These are phyloP conservation scores for Colletotrichum costaricense DNA, from an alignment of 2,329 filamentous ascomycete species.

Conservation along the genomic window DNA sequence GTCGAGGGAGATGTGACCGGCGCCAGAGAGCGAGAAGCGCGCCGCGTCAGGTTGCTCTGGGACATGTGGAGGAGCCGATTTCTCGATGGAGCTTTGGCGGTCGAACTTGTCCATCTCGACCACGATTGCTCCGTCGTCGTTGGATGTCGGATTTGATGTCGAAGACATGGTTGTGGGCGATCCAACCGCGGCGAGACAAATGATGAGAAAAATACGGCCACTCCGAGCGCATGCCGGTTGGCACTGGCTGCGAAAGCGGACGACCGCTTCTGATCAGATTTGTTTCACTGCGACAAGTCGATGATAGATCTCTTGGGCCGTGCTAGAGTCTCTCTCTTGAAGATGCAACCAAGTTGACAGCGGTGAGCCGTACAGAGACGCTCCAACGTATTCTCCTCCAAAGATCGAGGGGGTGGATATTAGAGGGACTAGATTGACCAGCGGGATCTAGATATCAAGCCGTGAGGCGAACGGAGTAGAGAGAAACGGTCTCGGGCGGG, in stretches of 20 bases:
- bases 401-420: background rate
- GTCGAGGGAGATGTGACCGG: conserved; percentile 54
- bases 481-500: background rate
- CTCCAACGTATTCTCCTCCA: background rate
- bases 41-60: conserved; percentile 32
- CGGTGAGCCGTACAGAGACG: background rate
- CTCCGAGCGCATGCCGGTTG: background rate
- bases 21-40: conserved; percentile 46
- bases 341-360: background rate
- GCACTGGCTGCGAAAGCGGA: background rate
- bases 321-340: background rate
- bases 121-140: conserved; percentile 7
- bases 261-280: background rate
- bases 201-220: background rate
- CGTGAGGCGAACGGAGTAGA: background rate
- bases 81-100: conserved; percentile 46
- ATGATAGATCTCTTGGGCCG: background rate
- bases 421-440: background rate
- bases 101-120: conserved; percentile 47
- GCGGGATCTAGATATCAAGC: background rate
- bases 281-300: background rate
- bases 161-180: background rate
- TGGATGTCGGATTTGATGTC: background rate
- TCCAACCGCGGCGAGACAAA: too few species aligned
- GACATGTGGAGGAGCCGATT: conserved; percentile 40